Conservation (phyloP, 345 rosid genomes). For the Eucalyptus virginea region DNA sequence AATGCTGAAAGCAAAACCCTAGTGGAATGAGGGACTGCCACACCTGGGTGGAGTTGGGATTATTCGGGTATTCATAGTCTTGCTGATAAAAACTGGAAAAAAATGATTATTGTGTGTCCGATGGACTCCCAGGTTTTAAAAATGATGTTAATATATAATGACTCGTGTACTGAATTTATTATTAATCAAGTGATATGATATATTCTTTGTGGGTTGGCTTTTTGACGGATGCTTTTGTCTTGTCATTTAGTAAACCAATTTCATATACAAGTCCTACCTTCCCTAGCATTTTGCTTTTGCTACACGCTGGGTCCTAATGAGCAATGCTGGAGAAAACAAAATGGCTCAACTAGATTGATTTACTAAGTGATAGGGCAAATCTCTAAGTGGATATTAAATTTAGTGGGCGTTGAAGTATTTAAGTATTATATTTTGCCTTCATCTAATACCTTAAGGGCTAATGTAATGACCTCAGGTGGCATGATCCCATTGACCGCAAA, state of each 20-base stretch:
- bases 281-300: neutral
- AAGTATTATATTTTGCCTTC: too few relatives aligned
- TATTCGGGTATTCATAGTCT: neutral
- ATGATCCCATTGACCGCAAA: fast-evolving
- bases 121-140: neutral
- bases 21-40: neutral
- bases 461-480: too few relatives aligned
- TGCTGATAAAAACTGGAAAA: neutral
- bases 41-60: neutral
- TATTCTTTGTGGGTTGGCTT: neutral
- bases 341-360: fast-evolving
- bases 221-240: neutral
- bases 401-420: neutral
- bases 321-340: neutral
- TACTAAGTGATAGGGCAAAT: neutral
- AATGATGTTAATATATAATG: neutral
- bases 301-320: neutral
- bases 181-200: fast-evolving
- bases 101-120: neutral
- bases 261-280: neutral
- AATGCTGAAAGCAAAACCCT: neutral
- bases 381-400: neutral
- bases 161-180: fast-evolving
- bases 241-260: neutral
- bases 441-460: too few relatives aligned